These are phyloP conservation scores for Tetracladium marchalianum DNA, from an alignment of 495 filamentous ascomycete genomes.

Conservation along the genomic window DNA sequence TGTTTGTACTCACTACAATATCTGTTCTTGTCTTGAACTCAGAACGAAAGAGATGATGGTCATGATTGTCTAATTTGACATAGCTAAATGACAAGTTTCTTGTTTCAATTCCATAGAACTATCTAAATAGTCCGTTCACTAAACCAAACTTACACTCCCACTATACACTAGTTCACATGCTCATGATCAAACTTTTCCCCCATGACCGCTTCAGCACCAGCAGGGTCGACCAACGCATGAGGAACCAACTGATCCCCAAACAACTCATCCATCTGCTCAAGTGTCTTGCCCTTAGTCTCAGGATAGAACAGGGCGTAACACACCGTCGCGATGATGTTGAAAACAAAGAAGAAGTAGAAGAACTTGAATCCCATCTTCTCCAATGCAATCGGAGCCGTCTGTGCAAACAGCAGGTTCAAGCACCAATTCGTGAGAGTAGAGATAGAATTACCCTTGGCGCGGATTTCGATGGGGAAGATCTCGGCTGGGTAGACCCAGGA, in stretches of 20 bases:
- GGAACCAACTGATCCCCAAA: conserved; percentile 23
- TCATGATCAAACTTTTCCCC: neutral
- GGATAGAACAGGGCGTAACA: conserved; percentile 12
- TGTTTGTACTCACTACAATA: too few relatives aligned
- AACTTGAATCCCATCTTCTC: conserved; percentile 13
- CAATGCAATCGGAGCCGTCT: conserved; percentile 44
- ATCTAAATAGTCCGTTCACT: too few relatives aligned
- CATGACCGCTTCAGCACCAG: conserved; percentile 6
- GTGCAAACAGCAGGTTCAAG: conserved; percentile 50
- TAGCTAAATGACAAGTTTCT: too few relatives aligned
- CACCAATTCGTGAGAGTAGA: conserved; percentile 57
- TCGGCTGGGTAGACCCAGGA: conserved; percentile 59
- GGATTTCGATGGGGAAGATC: conserved; percentile 55
- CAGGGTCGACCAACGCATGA: conserved; percentile 11
- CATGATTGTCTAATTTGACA: too few relatives aligned
- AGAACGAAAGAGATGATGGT: too few relatives aligned
- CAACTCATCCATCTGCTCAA: conserved; percentile 28
- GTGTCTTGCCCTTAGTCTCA: conserved; percentile 21
- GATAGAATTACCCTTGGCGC: conserved; percentile 54
- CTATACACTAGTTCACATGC: too few relatives aligned
- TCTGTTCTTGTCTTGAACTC: too few relatives aligned
- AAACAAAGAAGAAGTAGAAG: conserved; percentile 15
- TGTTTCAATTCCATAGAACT: too few relatives aligned
- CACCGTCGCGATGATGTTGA: conserved; percentile 7
- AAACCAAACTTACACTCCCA: too few relatives aligned